Base-by-base conservation (phyloP, 352 stramenopile genomes). In the Globisporangium acanthophoron region DNA sequence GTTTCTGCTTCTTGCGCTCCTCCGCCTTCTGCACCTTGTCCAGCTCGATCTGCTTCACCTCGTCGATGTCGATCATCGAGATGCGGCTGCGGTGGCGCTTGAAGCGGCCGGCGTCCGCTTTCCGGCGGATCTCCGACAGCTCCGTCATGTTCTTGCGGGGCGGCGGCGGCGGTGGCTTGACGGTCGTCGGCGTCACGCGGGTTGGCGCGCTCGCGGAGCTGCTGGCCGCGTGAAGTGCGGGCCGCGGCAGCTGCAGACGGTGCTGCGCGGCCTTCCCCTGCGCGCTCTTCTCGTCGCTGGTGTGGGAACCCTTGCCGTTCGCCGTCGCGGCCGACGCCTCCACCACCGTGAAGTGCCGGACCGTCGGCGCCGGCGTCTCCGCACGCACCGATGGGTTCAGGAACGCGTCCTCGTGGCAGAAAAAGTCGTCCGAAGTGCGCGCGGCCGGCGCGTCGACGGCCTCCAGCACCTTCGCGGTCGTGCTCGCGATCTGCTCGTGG, bases 31-130 rank as follows among this genome's bases (percentile, higher is more conserved):
- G 80, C 16, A 81, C 85, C 56, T 94, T 94, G 52, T 94, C 85
- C 18, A 76, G 83, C 55, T 92, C 82, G 53, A 94, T 94, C 66
- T 94, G 85, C 66, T 94, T 94, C 7, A 94, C 80, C 54, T 94
- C 85, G 21, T 94, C 86, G 35, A 94, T 78, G 56, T 94, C 85
- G 58, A 94, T 94, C 80, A 94, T 89, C 5, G 85, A 94, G 51
- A 94, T 94, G 35, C 85, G 85, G 50, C 73, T 92, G 9, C 85
- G 74, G 60, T 94, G 80, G 39, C 85, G 73, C 69, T 94, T 94
- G 56, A 94, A 94, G 0, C 85, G 71, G 2, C 85, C 85, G 0
- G 80, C 81, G 54, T 94, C 85, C 6, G 85, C 85, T 58, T 94
- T 91, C 20, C 82, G 81, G 50, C 85, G 80, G 56, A 94, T 92